Evolutionary conservation across 345 rosid genomes (phyloP).

Genomic region (Eucalyptus viminalis): DNA sequence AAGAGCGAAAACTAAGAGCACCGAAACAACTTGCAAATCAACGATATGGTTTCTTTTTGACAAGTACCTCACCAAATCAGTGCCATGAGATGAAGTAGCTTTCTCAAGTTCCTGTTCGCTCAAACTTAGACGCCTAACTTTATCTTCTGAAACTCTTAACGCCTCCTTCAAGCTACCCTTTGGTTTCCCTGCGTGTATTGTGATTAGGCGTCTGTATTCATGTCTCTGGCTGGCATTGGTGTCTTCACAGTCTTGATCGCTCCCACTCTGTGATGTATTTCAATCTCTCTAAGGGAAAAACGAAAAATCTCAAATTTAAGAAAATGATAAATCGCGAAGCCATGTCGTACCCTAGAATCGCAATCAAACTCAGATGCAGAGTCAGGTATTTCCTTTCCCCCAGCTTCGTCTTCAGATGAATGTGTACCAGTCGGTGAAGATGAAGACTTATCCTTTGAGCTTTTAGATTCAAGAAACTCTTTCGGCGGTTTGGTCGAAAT

Average conservation of each 20-base stretch:
- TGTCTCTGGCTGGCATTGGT: neutral
- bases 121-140: constrained; percentile 68
- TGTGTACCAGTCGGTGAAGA: constrained; percentile 11
- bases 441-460: constrained; percentile 12
- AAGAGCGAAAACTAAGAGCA: neutral
- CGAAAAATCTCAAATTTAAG: neutral
- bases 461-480: constrained; percentile 56
- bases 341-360: constrained; percentile 19
- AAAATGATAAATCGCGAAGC: neutral
- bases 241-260: constrained; percentile 26
- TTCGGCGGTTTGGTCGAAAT: constrained; percentile 94
- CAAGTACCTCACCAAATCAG: constrained; percentile 45
- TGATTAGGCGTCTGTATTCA: constrained; percentile 44
- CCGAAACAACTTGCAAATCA: neutral
- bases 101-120: constrained; percentile 61
- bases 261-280: constrained; percentile 8
- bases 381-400: neutral
- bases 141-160: constrained; percentile 20
- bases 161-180: constrained; percentile 34
- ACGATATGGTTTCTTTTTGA: neutral
- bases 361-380: neutral
- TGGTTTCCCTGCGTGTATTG: constrained; percentile 66
- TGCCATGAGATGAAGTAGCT: constrained; percentile 35
- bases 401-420: constrained; percentile 31
- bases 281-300: neutral